phyloP scores from a whole-genome alignment of 116 monocot genomes.

The Papilionanthe hybrid region DNA sequence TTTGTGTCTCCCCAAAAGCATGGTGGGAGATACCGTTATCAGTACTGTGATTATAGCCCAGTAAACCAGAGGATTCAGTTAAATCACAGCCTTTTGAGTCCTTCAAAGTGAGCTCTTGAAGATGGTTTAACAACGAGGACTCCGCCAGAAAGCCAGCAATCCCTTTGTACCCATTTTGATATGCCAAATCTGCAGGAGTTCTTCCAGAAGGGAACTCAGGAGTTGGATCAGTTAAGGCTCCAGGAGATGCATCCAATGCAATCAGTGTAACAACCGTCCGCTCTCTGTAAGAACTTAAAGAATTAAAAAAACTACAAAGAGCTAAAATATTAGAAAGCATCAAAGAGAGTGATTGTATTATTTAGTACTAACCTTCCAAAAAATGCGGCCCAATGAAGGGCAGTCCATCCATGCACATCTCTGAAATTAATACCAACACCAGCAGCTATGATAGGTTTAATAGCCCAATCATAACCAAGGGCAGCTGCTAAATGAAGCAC shows the following conservation, averaged over 20 bases:
- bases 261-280: conserved; percentile 57
- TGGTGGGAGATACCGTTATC: not conserved
- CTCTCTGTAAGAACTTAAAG: conserved; percentile 49
- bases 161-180: conserved; percentile 87
- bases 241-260: conserved; percentile 63
- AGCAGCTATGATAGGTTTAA: conserved; percentile 62
- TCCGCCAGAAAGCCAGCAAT: conserved; percentile 97
- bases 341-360: not conserved
- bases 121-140: conserved; percentile 66
- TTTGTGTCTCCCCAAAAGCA: conserved; percentile 7
- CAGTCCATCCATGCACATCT: conserved; percentile 96
- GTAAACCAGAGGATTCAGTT: conserved; percentile 16
- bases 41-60: conserved; percentile 20
- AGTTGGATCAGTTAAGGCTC: conserved; percentile 84
- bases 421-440: conserved; percentile 90
- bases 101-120: conserved; percentile 66
- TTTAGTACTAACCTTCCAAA: conserved; percentile 58
- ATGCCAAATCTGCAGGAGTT: conserved; percentile 94
- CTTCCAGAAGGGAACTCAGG: conserved; percentile 78
- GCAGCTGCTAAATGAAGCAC: conserved; percentile 94
- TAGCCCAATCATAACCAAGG: conserved; percentile 93
- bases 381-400: conserved; percentile 97
- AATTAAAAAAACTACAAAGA: not conserved
- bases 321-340: not conserved
- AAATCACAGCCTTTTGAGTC: conserved; percentile 27